Evolutionary conservation across 345 rosid genomes (phyloP), one percentile per base, ranked within the genome.

Genomic region (Eucalyptus marginata): DNA sequence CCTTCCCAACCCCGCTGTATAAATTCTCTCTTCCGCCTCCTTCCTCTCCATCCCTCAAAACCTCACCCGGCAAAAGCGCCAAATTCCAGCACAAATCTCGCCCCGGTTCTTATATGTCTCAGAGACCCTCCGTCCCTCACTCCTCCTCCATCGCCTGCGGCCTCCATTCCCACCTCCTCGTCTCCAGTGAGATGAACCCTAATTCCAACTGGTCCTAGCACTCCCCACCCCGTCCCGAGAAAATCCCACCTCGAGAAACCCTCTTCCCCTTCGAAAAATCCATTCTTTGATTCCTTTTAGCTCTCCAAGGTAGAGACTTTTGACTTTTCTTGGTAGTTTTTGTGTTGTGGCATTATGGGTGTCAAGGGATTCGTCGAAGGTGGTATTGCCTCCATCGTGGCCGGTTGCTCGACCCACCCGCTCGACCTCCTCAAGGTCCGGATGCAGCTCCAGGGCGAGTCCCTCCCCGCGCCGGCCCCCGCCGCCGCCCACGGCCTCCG

Each of bases 321-420:
- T 50, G 49, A 6, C 71, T 36, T 81, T 47, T 50, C 36, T 7
- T 13, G 7, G 33, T 59, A 1, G 49, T 8, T n/a, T 3, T 7
- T 3, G 10, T 52, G 14, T 33, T 2, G 8, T 49, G 50, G 29
- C 44, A 22, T 44, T 16, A 96, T 96, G 99, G 99, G 97, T 27
- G 90, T 94, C n/a, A 97, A 96, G 91, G 96, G 97, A 10, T 96
- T 96, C 76, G 95, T 91, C 1, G 98, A 96, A 88, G 98, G 98
- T 9, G 98, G 98, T 10, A 88, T 95, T 13, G 97, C 98, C 13
- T 94, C 98, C 27, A 89, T 95, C 44, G 93, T 96, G 54, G 98
- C 98, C 13, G 97, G 98, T 10, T 95, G 96, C 89, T 95, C 96
- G 7, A 96, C 97, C 59, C 98, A 96, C 90, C 98, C 98, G n/a